Conservation (phyloP, 306 rosid species). For the Arachis stenosperma region DNA sequence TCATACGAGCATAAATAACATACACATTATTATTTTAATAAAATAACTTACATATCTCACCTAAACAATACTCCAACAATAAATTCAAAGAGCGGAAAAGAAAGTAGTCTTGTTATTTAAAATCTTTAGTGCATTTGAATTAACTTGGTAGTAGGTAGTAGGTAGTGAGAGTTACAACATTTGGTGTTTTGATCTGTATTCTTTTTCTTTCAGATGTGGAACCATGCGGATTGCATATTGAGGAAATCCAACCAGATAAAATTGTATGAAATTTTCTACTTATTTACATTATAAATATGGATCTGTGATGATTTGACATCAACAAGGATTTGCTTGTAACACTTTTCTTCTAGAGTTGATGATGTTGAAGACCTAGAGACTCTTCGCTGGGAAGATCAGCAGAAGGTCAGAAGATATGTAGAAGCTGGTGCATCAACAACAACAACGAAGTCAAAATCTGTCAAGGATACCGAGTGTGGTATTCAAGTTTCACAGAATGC, state of each 20-base stretch:
- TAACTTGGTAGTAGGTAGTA: too few species aligned
- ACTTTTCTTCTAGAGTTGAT: slow-evolving; percentile 57
- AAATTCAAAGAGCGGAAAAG: neutral
- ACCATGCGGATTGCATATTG: slow-evolving; percentile 78
- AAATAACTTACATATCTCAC: neutral
- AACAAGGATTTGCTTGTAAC: slow-evolving; percentile 20
- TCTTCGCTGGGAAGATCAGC: slow-evolving; percentile 96
- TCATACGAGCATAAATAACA: too few species aligned
- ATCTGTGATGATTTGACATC: slow-evolving; percentile 25
- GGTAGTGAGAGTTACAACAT: neutral
- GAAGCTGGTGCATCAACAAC: slow-evolving; percentile 46
- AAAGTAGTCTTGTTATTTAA: neutral
- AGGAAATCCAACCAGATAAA: slow-evolving; percentile 89
- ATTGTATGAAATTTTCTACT: slow-evolving; percentile 56
- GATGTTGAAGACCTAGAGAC: slow-evolving; percentile 88
- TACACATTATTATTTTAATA: too few species aligned
- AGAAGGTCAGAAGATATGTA: slow-evolving; percentile 75
- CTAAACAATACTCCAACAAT: neutral
- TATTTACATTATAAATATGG: slow-evolving; percentile 12
- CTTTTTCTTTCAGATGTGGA: slow-evolving; percentile 78
- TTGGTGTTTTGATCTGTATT: slow-evolving; percentile 28
- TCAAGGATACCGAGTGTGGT: slow-evolving; percentile 44
- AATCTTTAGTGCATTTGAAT: neutral
- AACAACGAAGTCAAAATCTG: slow-evolving; percentile 25
- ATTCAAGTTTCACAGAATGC: slow-evolving; percentile 82